phyloP scores from a whole-genome alignment of 2,329 filamentous ascomycete genomes.

The Fusarium hainanense region DNA sequence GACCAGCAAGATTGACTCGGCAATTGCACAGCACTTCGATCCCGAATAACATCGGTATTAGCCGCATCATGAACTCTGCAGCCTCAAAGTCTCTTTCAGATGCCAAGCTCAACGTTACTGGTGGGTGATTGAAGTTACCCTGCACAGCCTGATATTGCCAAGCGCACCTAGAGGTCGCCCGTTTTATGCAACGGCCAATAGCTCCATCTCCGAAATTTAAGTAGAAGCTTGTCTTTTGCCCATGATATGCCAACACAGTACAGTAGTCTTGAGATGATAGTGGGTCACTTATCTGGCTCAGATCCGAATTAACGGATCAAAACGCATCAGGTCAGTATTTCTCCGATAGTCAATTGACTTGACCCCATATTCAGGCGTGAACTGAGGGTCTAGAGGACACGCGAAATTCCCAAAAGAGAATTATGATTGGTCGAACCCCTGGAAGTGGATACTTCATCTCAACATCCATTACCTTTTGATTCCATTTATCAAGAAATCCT shows the following conservation, averaged over 20 bases:
- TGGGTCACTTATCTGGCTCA: neutral
- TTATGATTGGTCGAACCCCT: neutral
- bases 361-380: neutral
- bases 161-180: neutral
- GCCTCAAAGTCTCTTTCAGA: neutral
- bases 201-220: neutral
- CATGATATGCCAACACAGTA: neutral
- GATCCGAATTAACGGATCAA: neutral
- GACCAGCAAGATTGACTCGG: neutral
- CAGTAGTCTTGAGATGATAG: neutral
- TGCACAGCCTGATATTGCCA: neutral
- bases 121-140: neutral
- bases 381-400: neutral
- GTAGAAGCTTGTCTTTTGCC: neutral
- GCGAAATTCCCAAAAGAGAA: neutral
- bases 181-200: neutral
- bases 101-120: neutral
- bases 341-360: neutral
- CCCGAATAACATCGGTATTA: neutral
- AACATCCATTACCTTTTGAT: neutral
- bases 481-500: neutral
- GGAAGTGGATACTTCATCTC: neutral
- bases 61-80: neutral
- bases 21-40: neutral
- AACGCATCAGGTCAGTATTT: neutral